Conservation (phyloP, 768 basidiomycete genomes). For the Austroboletus festivus region DNA sequence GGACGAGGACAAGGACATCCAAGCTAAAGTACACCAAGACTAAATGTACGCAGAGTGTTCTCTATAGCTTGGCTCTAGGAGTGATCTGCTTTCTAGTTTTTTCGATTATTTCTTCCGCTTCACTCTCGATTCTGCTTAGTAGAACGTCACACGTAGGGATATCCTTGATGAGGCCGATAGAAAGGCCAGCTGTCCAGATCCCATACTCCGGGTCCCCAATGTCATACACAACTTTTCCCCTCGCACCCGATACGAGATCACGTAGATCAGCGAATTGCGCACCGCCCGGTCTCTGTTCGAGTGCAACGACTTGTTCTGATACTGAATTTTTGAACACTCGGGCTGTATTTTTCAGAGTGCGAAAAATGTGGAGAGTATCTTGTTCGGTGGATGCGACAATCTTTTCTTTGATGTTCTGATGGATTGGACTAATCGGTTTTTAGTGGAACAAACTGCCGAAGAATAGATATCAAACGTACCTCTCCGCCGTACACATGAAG, state of each 20-base stretch:
- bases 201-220: slow-evolving; percentile 83
- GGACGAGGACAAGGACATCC: background rate
- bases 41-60: background rate
- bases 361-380: slow-evolving; percentile 88
- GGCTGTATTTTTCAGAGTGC: slow-evolving; percentile 78
- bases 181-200: slow-evolving; percentile 74
- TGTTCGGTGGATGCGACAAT: slow-evolving; percentile 81
- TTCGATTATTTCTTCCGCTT: slow-evolving; percentile 66
- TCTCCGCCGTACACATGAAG: slow-evolving; percentile 90
- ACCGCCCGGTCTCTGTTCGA: slow-evolving; percentile 78
- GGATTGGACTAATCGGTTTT: slow-evolving; percentile 62
- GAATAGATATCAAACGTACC: slow-evolving; percentile 38
- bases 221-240: slow-evolving; percentile 76
- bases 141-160: slow-evolving; percentile 79
- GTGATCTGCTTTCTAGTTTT: slow-evolving; percentile 34
- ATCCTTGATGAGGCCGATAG: slow-evolving; percentile 74
- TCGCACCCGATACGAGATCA: slow-evolving; percentile 68
- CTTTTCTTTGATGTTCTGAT: slow-evolving; percentile 85
- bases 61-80: slow-evolving; percentile 21
- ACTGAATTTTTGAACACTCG: slow-evolving; percentile 88
- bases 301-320: slow-evolving; percentile 76
- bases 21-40: too few species aligned
- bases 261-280: slow-evolving; percentile 85
- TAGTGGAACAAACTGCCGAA: background rate
- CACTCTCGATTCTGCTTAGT: slow-evolving; percentile 63